phyloP scores from a whole-genome alignment of 2,329 filamentous ascomycete species.

The Talaromyces funiculosus region DNA sequence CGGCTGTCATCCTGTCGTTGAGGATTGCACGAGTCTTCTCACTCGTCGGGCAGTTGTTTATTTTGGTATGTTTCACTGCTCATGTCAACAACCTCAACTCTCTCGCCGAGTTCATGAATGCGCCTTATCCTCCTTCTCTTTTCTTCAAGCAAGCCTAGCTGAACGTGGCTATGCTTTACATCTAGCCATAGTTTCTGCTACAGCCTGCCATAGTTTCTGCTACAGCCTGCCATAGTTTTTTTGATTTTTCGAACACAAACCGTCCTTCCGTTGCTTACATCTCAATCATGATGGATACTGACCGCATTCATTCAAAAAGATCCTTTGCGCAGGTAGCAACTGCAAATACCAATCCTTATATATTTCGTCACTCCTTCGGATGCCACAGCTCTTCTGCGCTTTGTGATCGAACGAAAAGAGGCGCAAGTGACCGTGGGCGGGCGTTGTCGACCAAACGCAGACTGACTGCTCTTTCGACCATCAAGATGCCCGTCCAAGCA shows the following conservation, averaged over 20 bases:
- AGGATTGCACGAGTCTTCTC: neutral
- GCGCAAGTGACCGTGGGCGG: constrained; percentile 25
- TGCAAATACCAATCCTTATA: constrained; percentile 19
- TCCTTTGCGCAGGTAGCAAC: constrained; percentile 41
- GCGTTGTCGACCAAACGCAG: constrained; percentile 27
- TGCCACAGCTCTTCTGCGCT: constrained; percentile 23
- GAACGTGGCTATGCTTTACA: neutral
- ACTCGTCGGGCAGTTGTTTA: constrained; percentile 10
- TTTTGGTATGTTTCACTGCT: constrained; percentile 12
- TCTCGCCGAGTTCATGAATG: constrained; percentile 12
- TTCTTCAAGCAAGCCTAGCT: constrained; percentile 1
- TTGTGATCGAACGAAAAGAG: constrained; percentile 22
- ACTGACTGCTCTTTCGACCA: constrained; percentile 16
- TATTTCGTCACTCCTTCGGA: constrained; percentile 24
- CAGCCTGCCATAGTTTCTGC: neutral
- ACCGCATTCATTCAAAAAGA: constrained; percentile 26
- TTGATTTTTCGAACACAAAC: constrained; percentile 17
- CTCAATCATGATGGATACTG: constrained; percentile 22
- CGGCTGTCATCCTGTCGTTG: constrained; percentile 10
- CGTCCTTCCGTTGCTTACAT: constrained; percentile 2
- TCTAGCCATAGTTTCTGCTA: neutral
- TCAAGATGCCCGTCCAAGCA: constrained; percentile 37
- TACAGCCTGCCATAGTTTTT: constrained; percentile 15
- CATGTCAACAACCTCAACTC: constrained; percentile 1
- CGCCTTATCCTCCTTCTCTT: constrained; percentile 13